Evolutionary conservation across 208 protist species (phyloP).

Genomic region (Phytomonas francai): DNA sequence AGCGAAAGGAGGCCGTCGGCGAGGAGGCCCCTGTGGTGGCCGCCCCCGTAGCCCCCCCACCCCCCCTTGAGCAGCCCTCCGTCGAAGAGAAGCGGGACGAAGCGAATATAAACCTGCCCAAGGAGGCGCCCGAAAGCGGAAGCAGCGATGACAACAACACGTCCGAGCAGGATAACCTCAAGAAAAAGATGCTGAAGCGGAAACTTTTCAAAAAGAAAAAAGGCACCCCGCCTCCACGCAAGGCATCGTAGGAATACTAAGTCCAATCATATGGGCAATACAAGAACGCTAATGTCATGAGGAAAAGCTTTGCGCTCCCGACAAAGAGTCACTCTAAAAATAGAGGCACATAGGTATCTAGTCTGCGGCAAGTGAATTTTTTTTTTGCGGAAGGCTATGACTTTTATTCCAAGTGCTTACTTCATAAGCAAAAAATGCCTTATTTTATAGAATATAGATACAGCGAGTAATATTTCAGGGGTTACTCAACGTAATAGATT

Average conservation of each 20-base stretch:
- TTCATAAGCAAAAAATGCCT: background rate
- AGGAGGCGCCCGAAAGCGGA: background rate
- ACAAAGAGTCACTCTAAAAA: background rate
- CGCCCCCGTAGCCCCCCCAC: too few relatives aligned
- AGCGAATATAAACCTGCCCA: too few relatives aligned
- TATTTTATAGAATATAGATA: background rate
- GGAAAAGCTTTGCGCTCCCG: background rate
- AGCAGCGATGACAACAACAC: background rate
- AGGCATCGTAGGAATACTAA: background rate
- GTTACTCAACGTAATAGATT: background rate
- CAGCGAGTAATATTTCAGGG: background rate
- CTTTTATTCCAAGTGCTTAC: background rate
- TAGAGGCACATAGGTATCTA: background rate
- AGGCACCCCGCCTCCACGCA: background rate
- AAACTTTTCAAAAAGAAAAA: slow-evolving; percentile 15
- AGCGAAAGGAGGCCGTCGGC: too few relatives aligned
- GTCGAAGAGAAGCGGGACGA: too few relatives aligned
- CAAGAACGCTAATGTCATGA: background rate
- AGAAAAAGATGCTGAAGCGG: slow-evolving; percentile 17
- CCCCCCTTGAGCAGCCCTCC: too few relatives aligned
- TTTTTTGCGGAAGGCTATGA: background rate
- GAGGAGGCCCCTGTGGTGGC: too few relatives aligned
- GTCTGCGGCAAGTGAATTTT: background rate
- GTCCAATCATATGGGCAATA: background rate
- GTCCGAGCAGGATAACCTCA: slow-evolving; percentile 1